These are phyloP conservation scores for Aspergillus nanangensis DNA, from an alignment of 495 filamentous ascomycete species.

Conservation along the genomic window DNA sequence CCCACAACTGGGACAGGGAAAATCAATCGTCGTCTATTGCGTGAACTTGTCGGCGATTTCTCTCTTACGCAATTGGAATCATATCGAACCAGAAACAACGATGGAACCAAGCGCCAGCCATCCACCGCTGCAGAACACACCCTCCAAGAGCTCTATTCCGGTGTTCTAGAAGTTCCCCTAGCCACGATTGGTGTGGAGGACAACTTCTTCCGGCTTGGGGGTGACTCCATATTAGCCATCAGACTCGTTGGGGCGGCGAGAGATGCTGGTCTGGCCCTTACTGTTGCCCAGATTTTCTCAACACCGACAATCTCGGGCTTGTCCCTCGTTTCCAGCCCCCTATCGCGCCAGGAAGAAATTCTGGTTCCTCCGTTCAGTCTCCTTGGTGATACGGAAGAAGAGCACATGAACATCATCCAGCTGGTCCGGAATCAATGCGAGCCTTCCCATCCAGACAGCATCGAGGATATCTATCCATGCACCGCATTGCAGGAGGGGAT, in stretches of 20 bases:
- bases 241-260: constrained; percentile 29
- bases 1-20: constrained; percentile 30
- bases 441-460: too few relatives aligned
- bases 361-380: too few relatives aligned
- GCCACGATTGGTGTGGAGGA: constrained; percentile 12
- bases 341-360: too few relatives aligned
- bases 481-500: constrained; percentile 51
- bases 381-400: too few relatives aligned
- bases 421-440: too few relatives aligned
- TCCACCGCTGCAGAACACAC: not conserved
- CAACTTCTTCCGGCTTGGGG: constrained; percentile 49
- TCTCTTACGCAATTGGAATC: not conserved
- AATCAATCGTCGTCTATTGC: constrained; percentile 15
- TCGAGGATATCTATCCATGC: too few relatives aligned
- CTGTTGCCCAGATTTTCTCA: too few relatives aligned
- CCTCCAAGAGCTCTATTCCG: not conserved
- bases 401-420: too few relatives aligned
- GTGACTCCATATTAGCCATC: constrained; percentile 50
- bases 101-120: not conserved
- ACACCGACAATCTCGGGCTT: too few relatives aligned
- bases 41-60: not conserved
- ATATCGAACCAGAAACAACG: not conserved
- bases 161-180: not conserved
- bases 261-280: constrained; percentile 12
- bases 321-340: too few relatives aligned